These are phyloP conservation scores for Scheffersomyces segobiensis DNA, from an alignment of 1,139 yeast species.

Conservation along the genomic window DNA sequence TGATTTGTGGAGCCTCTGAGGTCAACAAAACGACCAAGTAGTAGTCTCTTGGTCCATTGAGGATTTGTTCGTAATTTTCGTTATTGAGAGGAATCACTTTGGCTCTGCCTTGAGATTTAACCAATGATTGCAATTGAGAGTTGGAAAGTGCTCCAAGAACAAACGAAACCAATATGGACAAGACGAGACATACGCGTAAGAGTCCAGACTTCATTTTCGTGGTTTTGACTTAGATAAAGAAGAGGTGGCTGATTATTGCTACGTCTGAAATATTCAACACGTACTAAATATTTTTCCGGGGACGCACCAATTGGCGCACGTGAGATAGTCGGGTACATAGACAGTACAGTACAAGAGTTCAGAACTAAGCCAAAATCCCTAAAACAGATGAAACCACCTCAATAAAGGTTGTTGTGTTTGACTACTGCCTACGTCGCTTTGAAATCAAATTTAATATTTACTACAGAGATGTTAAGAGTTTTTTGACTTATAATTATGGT, in stretches of 20 bases:
- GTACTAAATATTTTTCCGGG: not conserved
- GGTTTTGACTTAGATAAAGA: not conserved
- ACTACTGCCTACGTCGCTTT: not conserved
- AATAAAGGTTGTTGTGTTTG: not conserved
- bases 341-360: too few species aligned
- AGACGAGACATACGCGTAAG: constrained; percentile 8
- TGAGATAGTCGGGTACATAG: not conserved
- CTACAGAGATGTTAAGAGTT: not conserved
- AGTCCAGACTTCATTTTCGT: constrained; percentile 8
- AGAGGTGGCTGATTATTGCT: not conserved
- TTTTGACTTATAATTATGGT: too few species aligned
- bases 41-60: constrained; percentile 72
- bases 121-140: constrained; percentile 25
- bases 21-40: constrained; percentile 68
- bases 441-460: too few species aligned
- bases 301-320: not conserved
- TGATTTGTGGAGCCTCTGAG: constrained; percentile 70
- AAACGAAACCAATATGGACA: constrained; percentile 7
- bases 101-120: constrained; percentile 18
- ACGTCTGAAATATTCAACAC: not conserved
- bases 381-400: not conserved
- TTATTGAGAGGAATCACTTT: constrained; percentile 51
- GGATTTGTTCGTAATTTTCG: constrained; percentile 55
- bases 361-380: not conserved
- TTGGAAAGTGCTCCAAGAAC: constrained; percentile 29